Conservation (phyloP, 441 rosid genomes). For the Croton setiger region DNA sequence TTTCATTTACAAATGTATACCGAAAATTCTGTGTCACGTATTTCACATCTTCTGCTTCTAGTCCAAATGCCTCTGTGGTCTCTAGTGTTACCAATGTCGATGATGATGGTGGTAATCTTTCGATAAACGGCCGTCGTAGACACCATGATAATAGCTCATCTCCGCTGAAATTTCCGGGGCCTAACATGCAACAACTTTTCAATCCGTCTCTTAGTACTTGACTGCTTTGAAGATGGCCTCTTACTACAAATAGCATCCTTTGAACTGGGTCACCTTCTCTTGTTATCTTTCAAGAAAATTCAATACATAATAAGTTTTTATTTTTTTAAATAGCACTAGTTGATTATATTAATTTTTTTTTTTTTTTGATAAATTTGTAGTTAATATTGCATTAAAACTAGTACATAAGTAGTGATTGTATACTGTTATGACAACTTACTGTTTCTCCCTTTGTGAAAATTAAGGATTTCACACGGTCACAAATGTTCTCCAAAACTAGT, state of each 20-base stretch:
- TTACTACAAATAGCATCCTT: conserved; percentile 84
- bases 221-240: conserved; percentile 97
- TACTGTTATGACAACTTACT: conserved; percentile 40
- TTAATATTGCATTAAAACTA: no score
- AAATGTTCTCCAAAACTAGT: conserved; percentile 86
- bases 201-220: conserved; percentile 78
- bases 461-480: conserved; percentile 93
- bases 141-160: conserved; percentile 97
- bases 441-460: conserved; percentile 93
- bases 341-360: neutral
- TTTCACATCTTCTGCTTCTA: conserved; percentile 81
- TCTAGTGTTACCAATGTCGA: conserved; percentile 79
- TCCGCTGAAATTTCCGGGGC: conserved; percentile 95
- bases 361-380: no score
- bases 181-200: conserved; percentile 88
- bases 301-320: neutral
- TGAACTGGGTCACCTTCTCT: conserved; percentile 91
- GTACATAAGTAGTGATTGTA: no score
- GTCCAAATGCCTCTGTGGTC: conserved; percentile 89
- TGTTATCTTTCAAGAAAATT: conserved; percentile 44
- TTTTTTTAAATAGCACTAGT: no score
- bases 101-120: conserved; percentile 77
- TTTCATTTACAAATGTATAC: conserved; percentile 86
- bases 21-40: conserved; percentile 93
- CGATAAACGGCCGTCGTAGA: conserved; percentile 79